Evolutionary conservation across 2,329 filamentous ascomycete species (phyloP).

Genomic region (Claviceps cyperi): DNA sequence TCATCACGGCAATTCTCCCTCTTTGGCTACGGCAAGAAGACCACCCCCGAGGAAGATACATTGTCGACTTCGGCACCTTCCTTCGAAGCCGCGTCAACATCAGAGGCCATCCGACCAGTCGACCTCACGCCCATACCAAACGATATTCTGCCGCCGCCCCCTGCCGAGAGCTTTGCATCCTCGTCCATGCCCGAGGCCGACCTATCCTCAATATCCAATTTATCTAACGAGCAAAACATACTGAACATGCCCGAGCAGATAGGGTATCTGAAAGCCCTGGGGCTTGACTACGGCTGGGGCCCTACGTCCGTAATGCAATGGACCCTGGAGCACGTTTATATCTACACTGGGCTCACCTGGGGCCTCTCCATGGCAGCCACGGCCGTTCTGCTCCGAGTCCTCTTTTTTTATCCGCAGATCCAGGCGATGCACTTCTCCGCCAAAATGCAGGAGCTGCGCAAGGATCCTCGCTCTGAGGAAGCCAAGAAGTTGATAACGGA

Average conservation of each 20-base stretch:
- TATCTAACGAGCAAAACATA: conserved; percentile 27
- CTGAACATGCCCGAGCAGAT: conserved; percentile 56
- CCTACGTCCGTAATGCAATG: conserved; percentile 61
- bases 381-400: conserved; percentile 48
- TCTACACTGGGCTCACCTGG: conserved; percentile 67
- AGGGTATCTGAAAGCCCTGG: conserved; percentile 70
- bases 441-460: conserved; percentile 41
- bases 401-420: conserved; percentile 48
- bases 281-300: conserved; percentile 78
- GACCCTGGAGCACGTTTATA: conserved; percentile 68
- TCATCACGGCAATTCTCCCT: conserved; percentile 19
- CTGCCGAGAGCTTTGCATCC: conserved; percentile 9
- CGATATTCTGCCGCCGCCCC: conserved; percentile 6
- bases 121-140: conserved; percentile 7
- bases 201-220: conserved; percentile 19
- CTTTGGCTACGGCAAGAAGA: conserved; percentile 21
- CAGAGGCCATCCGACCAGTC: conserved; percentile 4
- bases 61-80: conserved; percentile 6
- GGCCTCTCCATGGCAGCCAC: conserved; percentile 57
- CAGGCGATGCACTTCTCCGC: conserved; percentile 27
- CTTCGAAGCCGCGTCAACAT: conserved; percentile 8
- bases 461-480: conserved; percentile 37
- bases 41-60: conserved; percentile 6
- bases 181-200: conserved; percentile 18
- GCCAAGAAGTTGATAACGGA: conserved; percentile 35